These are phyloP conservation scores for Fusarium sambucinum DNA, from an alignment of 2,329 filamentous ascomycete species.

Conservation along the genomic window DNA sequence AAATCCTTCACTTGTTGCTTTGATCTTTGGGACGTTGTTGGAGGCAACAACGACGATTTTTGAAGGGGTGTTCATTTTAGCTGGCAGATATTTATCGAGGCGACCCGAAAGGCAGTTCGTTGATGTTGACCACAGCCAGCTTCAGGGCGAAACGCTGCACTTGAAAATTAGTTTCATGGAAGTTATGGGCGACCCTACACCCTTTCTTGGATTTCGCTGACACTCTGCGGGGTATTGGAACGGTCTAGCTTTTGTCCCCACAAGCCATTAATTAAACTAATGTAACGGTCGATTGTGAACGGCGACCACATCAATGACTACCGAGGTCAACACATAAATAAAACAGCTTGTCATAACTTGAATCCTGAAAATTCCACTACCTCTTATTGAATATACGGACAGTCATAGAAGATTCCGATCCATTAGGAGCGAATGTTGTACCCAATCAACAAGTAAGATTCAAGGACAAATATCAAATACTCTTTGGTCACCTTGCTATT, in stretches of 20 bases:
- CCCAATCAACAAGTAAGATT: not conserved
- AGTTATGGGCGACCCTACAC: not conserved
- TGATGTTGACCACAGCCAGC: not conserved
- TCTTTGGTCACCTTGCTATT: not conserved
- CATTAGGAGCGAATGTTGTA: not conserved
- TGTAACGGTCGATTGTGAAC: not conserved
- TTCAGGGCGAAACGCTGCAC: not conserved
- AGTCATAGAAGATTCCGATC: too few relatives aligned
- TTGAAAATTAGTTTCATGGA: not conserved
- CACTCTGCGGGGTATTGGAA: constrained; percentile 1
- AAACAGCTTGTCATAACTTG: not conserved
- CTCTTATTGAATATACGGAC: not conserved
- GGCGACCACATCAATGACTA: not conserved
- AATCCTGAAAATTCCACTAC: too few relatives aligned
- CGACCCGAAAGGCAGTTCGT: not conserved
- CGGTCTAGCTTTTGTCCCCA: not conserved
- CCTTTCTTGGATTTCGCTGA: not conserved
- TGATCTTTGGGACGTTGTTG: constrained; percentile 57
- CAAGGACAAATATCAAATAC: not conserved
- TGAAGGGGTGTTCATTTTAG: constrained; percentile 4
- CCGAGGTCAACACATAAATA: too few relatives aligned
- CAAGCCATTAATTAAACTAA: not conserved
- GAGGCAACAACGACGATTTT: constrained; percentile 53
- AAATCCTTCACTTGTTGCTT: constrained; percentile 54
- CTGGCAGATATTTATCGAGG: not conserved